These are phyloP conservation scores for Penicillium verrucosum DNA, from an alignment of 2,329 filamentous ascomycete genomes.

Conservation along the genomic window DNA sequence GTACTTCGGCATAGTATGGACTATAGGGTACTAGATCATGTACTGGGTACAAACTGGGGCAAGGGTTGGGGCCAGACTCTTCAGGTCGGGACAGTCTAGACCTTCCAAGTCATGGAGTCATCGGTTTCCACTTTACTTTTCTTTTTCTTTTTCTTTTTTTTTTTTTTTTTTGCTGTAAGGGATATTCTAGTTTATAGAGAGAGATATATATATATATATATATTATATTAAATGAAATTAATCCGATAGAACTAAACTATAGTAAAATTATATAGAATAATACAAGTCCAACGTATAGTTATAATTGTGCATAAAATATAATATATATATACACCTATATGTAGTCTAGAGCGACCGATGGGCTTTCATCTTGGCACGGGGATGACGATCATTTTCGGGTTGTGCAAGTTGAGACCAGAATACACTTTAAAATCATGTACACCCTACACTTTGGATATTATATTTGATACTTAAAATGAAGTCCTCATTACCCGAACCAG, in stretches of 20 bases:
- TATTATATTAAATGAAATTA: background rate
- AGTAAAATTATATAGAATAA: background rate
- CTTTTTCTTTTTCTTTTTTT: background rate
- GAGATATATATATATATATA: too few species aligned
- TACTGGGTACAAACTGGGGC: conserved; percentile 15
- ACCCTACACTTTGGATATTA: background rate
- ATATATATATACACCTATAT: background rate
- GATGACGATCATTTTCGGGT: conserved; percentile 20
- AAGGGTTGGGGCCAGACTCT: conserved; percentile 18
- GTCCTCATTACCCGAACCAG: conserved; percentile 9
- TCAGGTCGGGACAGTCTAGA: conserved; percentile 21
- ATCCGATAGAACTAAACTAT: background rate
- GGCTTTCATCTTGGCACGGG: conserved; percentile 6
- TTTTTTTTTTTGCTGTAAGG: conserved; percentile 1
- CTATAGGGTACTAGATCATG: background rate
- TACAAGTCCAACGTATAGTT: background rate
- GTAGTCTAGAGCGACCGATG: conserved; percentile 12
- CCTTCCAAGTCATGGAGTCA: conserved; percentile 26
- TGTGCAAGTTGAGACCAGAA: background rate
- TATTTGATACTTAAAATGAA: background rate
- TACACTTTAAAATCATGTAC: conserved; percentile 1
- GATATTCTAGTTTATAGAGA: background rate
- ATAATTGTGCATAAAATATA: background rate
- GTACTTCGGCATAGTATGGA: conserved; percentile 17
- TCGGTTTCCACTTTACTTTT: conserved; percentile 9